A percentile compares a stretch with the other conserved stretches of the same genome.
Conservation (phyloP, 2,329 filamentous ascomycete species). For the Calycina marina region DNA sequence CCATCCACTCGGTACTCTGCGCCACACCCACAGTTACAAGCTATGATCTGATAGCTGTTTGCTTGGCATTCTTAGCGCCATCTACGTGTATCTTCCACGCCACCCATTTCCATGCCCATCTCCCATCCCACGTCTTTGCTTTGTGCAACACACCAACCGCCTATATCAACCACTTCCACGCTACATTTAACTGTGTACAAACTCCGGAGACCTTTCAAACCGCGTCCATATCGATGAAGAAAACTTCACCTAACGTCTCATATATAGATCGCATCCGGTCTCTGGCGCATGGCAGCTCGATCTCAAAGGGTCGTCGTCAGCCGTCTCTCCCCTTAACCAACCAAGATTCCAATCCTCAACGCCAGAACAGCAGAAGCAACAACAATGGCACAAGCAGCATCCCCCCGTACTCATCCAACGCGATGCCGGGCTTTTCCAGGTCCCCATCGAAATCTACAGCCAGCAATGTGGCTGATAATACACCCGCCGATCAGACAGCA, state of each 20-base stretch:
- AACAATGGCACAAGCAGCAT: constrained; percentile 12
- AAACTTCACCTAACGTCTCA: constrained; percentile 38
- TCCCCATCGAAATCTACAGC: constrained; percentile 17
- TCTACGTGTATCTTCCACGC: too few relatives aligned
- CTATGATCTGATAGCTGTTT: too few relatives aligned
- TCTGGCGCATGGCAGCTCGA: constrained; percentile 37
- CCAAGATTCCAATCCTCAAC: constrained; percentile 10
- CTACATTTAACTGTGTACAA: too few relatives aligned
- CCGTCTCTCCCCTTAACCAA: constrained; percentile 27
- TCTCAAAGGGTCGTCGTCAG: too few relatives aligned
- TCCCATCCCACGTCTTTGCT: too few relatives aligned
- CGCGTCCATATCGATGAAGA: constrained; percentile 41
- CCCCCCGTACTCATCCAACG: constrained; percentile 14
- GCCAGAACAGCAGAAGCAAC: constrained; percentile 10
- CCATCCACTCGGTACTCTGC: too few relatives aligned
- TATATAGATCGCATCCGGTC: constrained; percentile 42
- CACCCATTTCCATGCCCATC: too few relatives aligned
- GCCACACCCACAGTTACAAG: too few relatives aligned
- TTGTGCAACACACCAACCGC: background rate
- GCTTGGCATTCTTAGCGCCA: too few relatives aligned
- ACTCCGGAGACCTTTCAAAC: too few relatives aligned
- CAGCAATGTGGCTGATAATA: constrained; percentile 23
- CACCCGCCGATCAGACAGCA: constrained; percentile 24
- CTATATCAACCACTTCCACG: background rate
- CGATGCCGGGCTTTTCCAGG: constrained; percentile 10